Base-by-base conservation (phyloP, 768 basidiomycete genomes). In the Gymnopilus junonius region DNA sequence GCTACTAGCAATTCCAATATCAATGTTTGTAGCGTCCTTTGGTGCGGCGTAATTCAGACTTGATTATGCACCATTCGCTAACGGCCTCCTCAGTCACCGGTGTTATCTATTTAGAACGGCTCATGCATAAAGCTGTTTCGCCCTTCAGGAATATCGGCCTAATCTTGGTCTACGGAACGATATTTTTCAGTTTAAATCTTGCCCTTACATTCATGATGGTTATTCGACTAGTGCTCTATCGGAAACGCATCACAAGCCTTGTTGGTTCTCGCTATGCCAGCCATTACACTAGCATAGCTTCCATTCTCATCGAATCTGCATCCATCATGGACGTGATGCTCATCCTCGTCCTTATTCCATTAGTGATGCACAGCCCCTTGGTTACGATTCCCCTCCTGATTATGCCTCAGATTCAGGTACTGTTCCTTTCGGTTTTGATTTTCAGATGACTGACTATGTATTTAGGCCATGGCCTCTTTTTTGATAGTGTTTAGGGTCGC, bases 271-370 rank as follows among this genome's bases (percentile, higher is more conserved):
- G 58, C 21, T 64, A 67, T 23, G 67, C 59, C 2, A 23, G 32
- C 1, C 62, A 64, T 12, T 70, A 68, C 34, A 68, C 65, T 3
- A 61, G 67, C 34, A 60, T 70, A 6, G 35, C 62, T 2, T 59
- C 69, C 0, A 68, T 70, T 31, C 39, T 70, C 31, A 61, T 70
- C 29, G 69, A 70, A 51, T 70, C 69, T 1, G 69, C 65, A 2
- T 55, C 39, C 6, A 34, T 68, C 12, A 42, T 67, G 39, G 64
- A 64, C 17, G 48, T 68, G 10, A 32, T 62, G 12, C 32, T 61
- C 20, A 17, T 66, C 12, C 29, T 56, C 21, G 64, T 65, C 48
- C 32, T 72, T 15, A 51, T 67, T 12, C 64, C 63, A 3, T 57
- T 66, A 4, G 58, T 59, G 14, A 14, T 67, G 20, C 51, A 27